phyloP scores from a whole-genome alignment of 129 eudicot species.

The Pulicaria dysenterica region DNA sequence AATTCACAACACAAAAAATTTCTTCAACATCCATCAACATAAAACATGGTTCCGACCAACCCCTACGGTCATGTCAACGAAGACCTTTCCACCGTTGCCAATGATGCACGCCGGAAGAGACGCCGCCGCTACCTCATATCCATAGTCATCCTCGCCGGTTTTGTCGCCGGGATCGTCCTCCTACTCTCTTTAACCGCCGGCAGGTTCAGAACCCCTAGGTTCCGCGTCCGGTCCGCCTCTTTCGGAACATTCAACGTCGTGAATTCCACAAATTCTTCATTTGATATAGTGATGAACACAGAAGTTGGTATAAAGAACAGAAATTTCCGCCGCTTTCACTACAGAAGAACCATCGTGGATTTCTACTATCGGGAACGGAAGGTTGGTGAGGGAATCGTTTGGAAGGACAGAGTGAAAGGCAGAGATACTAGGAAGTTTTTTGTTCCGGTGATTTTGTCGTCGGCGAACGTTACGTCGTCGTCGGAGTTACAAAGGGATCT shows the following conservation, averaged over 20 bases:
- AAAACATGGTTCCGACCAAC: constrained; percentile 36
- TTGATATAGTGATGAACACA: constrained; percentile 31
- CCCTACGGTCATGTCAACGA: constrained; percentile 44
- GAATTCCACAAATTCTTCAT: constrained; percentile 34
- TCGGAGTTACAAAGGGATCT: constrained; percentile 36
- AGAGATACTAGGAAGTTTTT: constrained; percentile 40
- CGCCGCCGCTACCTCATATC: constrained; percentile 31
- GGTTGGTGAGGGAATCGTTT: constrained; percentile 31
- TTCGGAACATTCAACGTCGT: constrained; percentile 27
- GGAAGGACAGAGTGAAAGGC: constrained; percentile 28
- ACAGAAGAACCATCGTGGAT: constrained; percentile 33
- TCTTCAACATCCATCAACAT: not conserved
- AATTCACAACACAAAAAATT: not conserved
- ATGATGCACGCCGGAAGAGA: constrained; percentile 27
- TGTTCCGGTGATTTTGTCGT: constrained; percentile 40
- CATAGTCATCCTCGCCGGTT: constrained; percentile 11
- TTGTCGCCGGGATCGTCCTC: constrained; percentile 20
- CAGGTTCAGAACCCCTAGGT: constrained; percentile 31
- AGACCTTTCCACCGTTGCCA: constrained; percentile 32
- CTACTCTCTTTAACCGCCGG: constrained; percentile 36
- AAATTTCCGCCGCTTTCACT: constrained; percentile 33
- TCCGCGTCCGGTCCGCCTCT: constrained; percentile 38
- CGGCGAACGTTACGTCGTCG: constrained; percentile 23
- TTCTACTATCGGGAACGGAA: constrained; percentile 34
- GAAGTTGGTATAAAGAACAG: constrained; percentile 32